phyloP scores from a whole-genome alignment of 345 rosid genomes.

The Eucalyptus cloeziana region DNA sequence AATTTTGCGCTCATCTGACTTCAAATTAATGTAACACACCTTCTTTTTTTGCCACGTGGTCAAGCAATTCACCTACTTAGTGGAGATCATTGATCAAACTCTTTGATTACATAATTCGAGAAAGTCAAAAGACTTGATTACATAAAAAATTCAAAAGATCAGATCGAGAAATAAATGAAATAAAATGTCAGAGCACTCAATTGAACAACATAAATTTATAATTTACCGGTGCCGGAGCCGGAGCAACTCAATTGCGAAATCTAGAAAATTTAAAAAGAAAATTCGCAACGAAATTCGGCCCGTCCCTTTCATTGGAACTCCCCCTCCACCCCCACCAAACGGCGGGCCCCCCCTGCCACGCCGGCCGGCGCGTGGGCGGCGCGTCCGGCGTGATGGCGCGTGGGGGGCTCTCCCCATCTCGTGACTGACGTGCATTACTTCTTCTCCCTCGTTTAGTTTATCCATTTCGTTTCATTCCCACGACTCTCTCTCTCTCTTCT shows the following conservation, averaged over 20 bases:
- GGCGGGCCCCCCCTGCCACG: neutral
- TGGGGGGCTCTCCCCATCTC: neutral
- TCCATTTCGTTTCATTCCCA: neutral
- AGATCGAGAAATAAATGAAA: neutral
- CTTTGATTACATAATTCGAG: neutral
- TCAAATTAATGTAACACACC: neutral
- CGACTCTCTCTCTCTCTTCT: neutral
- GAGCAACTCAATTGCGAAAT: neutral
- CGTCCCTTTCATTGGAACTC: neutral
- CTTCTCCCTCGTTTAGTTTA: neutral
- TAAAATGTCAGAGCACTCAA: neutral
- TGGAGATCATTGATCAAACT: neutral
- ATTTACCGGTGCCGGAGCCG: accelerated
- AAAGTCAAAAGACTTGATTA: neutral
- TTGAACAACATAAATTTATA: neutral
- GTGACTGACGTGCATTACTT: neutral
- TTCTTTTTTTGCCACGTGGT: neutral
- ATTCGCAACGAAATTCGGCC: neutral
- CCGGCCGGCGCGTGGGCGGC: neutral
- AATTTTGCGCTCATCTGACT: neutral
- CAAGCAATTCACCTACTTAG: neutral
- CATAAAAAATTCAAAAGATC: neutral
- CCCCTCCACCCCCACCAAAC: neutral
- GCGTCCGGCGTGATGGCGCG: neutral
- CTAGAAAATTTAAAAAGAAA: neutral